phyloP scores from a whole-genome alignment of 2,329 filamentous ascomycete genomes.

The Tolypocladium nubicola region DNA sequence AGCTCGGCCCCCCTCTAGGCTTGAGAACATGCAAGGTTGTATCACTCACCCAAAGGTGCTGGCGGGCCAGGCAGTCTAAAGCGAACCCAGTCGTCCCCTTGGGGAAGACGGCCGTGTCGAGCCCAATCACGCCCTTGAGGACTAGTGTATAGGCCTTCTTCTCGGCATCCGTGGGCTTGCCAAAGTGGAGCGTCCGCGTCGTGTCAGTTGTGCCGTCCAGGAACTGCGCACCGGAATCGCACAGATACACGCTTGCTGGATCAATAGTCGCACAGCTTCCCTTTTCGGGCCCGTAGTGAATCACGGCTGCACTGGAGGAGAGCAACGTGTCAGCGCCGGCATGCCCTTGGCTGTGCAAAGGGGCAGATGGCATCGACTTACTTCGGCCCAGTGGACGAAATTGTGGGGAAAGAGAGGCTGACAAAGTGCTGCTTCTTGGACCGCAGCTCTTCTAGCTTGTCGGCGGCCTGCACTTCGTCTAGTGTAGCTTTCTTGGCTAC shows the following conservation, averaged over 20 bases:
- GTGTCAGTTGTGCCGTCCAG: constrained; percentile 93
- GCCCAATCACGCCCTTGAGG: constrained; percentile 82
- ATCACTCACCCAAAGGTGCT: constrained; percentile 71
- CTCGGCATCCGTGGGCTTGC: constrained; percentile 71
- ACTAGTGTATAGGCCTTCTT: constrained; percentile 88
- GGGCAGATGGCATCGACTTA: constrained; percentile 23
- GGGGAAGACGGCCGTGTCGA: constrained; percentile 81
- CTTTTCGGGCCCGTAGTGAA: constrained; percentile 86
- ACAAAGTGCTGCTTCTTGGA: constrained; percentile 63
- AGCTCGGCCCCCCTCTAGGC: too few species aligned
- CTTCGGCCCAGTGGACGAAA: constrained; percentile 82
- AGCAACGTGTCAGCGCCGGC: constrained; percentile 1
- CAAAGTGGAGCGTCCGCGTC: constrained; percentile 88
- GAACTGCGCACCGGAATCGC: constrained; percentile 96
- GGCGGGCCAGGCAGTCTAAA: constrained; percentile 76
- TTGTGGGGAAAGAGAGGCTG: constrained; percentile 89
- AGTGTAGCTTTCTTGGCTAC: constrained; percentile 59
- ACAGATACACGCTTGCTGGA: constrained; percentile 78
- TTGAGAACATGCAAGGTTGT: background rate
- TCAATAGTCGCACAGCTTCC: constrained; percentile 77
- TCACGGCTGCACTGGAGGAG: constrained; percentile 67
- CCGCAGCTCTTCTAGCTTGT: constrained; percentile 74
- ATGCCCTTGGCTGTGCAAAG: background rate
- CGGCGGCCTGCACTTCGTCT: constrained; percentile 84
- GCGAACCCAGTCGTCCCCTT: constrained; percentile 94